These are phyloP conservation scores for Gastrodia elata DNA, from an alignment of 106 monocot genomes.

Conservation along the genomic window DNA sequence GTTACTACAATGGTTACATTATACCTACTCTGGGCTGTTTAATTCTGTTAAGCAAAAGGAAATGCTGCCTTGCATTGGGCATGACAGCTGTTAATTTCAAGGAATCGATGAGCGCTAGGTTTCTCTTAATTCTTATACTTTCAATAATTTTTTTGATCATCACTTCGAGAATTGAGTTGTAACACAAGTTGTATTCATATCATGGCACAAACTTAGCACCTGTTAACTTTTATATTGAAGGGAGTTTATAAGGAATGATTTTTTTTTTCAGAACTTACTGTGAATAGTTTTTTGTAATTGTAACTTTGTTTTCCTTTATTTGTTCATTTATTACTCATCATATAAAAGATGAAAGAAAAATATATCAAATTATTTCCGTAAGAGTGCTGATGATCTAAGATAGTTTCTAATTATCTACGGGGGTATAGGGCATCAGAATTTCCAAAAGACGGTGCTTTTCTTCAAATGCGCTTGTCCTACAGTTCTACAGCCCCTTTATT, in stretches of 20 bases:
- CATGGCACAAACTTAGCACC: background rate
- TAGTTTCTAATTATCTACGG: background rate
- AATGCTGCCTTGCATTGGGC: background rate
- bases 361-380: background rate
- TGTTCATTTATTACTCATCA: background rate
- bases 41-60: background rate
- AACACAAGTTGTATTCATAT: background rate
- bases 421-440: conserved; percentile 54
- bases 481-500: conserved; percentile 50
- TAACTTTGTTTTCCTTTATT: background rate
- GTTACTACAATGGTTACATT: background rate
- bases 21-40: background rate
- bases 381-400: background rate
- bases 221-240: background rate
- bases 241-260: background rate
- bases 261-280: background rate
- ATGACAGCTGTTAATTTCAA: background rate
- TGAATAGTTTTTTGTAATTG: background rate
- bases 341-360: background rate
- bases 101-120: background rate
- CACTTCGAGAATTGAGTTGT: background rate
- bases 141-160: background rate
- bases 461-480: conserved; percentile 60
- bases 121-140: background rate
- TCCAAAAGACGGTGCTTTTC: conserved; percentile 50